Evolutionary conservation across 2,329 filamentous ascomycete genomes (phyloP), one percentile per base, ranked within the genome.

Genomic region (Colletotrichum sp.): DNA sequence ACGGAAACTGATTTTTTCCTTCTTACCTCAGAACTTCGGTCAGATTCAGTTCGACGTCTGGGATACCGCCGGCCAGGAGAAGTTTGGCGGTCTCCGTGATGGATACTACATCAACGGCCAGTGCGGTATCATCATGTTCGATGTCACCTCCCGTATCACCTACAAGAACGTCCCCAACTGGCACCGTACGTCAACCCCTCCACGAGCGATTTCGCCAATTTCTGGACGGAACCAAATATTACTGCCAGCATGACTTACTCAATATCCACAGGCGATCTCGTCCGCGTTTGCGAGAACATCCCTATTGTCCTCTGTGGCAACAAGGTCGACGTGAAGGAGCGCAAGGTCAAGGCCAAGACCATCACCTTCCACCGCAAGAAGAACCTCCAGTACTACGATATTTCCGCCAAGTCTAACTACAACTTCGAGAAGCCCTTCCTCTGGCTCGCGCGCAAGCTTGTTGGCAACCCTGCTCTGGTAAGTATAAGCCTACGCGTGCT

Each of bases 101-200:
- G 96, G 96, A 82, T 99, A 99, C 93, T 99, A 99, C 92, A 99
- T 99, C 92, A 98, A 98, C 90, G 96, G 96, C 84, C 96, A 98
- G 90, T 98, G 96, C 88, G 96, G 97, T 90, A 98, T 99, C 91
- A 98, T 99, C 93, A 99, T 99, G 96, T 99, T 99, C 88, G 96
- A 99, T 88, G 96, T 99, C 80, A 98, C 97, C 79, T 98, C 96
- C 81, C 95, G 97, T 85, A 98, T 99, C 87, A 99, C 97, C 87
- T 99, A 99, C 94, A 99, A 99, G 94, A 99, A 99, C 91, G 97
- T 99, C 79, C 97, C 97, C 90, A 98, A 98, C 94, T 99, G 97
- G 97, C 97, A 99, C 89, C 97, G 97, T 98, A 93, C 86, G 95
- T 93, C 76, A 55, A 30, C 30, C 65, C 16, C 56, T 58, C 43